These are phyloP conservation scores for Alternaria ventricosa DNA, from an alignment of 2,329 filamentous ascomycete genomes.

Conservation along the genomic window DNA sequence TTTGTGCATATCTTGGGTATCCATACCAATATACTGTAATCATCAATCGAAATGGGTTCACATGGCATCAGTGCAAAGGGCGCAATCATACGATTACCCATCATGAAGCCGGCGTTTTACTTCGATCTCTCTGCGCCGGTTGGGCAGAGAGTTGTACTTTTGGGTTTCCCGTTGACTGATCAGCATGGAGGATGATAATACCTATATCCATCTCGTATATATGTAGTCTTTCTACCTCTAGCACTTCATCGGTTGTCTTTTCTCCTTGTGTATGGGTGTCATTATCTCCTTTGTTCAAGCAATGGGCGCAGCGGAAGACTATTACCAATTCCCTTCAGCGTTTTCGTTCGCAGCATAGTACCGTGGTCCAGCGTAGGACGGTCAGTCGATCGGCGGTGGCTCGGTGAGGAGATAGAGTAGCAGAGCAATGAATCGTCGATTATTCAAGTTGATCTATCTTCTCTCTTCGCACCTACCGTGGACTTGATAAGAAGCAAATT, in stretches of 20 bases:
- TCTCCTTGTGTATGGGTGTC: constrained; percentile 12
- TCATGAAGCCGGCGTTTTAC: constrained; percentile 34
- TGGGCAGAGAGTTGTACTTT: constrained; percentile 4
- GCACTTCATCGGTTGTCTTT: constrained; percentile 1
- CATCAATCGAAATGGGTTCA: constrained; percentile 24
- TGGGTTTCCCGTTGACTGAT: constrained; percentile 3
- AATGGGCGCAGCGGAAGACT: constrained; percentile 3
- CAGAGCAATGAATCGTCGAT: constrained; percentile 6
- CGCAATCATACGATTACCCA: constrained; percentile 11
- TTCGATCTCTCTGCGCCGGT: constrained; percentile 12
- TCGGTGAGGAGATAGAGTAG: constrained; percentile 4
- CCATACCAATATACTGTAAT: constrained; percentile 30
- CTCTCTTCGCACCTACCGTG: not conserved
- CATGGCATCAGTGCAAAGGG: constrained; percentile 25
- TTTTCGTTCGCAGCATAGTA: not conserved
- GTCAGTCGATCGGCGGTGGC: not conserved
- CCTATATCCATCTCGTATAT: constrained; percentile 7
- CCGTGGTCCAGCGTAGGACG: not conserved
- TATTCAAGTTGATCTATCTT: not conserved
- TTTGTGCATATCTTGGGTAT: constrained; percentile 34
- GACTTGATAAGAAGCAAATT: not conserved
- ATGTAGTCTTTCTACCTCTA: constrained; percentile 4
- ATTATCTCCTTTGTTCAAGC: constrained; percentile 11
- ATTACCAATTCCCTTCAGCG: constrained; percentile 3
- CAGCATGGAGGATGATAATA: constrained; percentile 7